Conservation (phyloP, 2,329 filamentous ascomycete species). For the Diplodia seriata region DNA sequence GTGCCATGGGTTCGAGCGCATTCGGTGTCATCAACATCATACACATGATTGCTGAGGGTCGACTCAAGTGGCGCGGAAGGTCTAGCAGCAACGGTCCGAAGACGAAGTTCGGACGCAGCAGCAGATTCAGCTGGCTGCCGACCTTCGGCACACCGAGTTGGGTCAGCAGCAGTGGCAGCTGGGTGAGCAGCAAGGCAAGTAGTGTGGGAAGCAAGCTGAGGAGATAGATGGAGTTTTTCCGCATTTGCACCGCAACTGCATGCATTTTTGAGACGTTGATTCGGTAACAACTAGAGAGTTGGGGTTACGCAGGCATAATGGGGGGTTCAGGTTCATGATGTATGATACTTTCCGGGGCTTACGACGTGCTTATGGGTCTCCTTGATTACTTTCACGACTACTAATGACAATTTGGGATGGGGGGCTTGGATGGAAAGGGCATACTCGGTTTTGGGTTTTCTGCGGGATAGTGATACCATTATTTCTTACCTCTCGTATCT, state of each 20-base stretch:
- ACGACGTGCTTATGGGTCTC: conserved; percentile 5
- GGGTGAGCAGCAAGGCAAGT: conserved; percentile 29
- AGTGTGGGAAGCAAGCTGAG: conserved; percentile 15
- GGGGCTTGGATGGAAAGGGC: not conserved
- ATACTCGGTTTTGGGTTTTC: not conserved
- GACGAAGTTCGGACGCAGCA: conserved; percentile 16
- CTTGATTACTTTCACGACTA: conserved; percentile 3
- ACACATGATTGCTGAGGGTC: conserved; percentile 85
- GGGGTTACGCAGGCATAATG: not conserved
- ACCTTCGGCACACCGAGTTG: conserved; percentile 11
- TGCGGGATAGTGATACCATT: not conserved
- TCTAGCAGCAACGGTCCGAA: not conserved
- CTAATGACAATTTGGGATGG: not conserved
- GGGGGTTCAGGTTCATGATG: conserved; percentile 6
- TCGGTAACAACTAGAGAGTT: not conserved
- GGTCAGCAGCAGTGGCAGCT: conserved; percentile 25
- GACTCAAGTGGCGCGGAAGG: conserved; percentile 64
- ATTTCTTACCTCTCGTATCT: not conserved
- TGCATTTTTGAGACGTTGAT: not conserved
- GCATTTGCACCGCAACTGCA: not conserved
- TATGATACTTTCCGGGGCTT: conserved; percentile 16
- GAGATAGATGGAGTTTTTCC: not conserved
- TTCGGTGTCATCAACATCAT: conserved; percentile 86
- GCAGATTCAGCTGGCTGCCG: conserved; percentile 18
- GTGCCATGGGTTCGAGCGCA: conserved; percentile 79